Evolutionary conservation across 2,329 filamentous ascomycete genomes (phyloP), one percentile per base, ranked within the genome.

Genomic region (Neonectria magnoliae): DNA sequence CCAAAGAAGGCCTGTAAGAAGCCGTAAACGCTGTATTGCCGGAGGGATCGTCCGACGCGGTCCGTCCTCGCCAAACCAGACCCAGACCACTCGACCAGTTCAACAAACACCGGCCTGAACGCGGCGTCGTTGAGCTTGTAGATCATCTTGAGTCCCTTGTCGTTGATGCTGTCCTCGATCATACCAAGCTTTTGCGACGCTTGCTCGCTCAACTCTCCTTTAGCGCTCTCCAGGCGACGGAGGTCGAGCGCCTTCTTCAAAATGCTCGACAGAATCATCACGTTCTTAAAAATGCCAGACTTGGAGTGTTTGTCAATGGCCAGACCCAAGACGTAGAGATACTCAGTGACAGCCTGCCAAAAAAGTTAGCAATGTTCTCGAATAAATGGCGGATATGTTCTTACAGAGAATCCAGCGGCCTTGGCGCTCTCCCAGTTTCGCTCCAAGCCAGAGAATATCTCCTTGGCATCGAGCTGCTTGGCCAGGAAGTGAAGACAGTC

Each of bases 121-220:
- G 92, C 89, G 1, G 92, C 90, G 76, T 99, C 96, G 80, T 98
- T 98, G 66, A 99, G 87, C 83, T 98, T 98, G 83, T 97, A 93
- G 58, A 97, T 92, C 90, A 98, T 96, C 79, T 93, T 92, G 64
- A 99, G 87, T 0, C 90, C 88, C 13, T 91, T 88, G 10, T 91
- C 87, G 75, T 93, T 91, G 69, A 93, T 75, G 11, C 84, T 82
- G 2, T 82, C 81, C 76, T 97, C 93, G 13, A 93, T 82, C 45
- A 84, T 82, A 20, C 83, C 79, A 6, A 92, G 77, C 48, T 86
- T 81, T 14, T 85, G 79, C 16, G 83, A 75, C 38, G 67, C 73
- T 45, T 82, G 77, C 36, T 84, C 80, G 60, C 75, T 77, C 25
- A 83, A 77, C 1, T 86, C 81, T 33, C 84, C 81, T 64, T 85